Conservation (phyloP, 2,329 filamentous ascomycete genomes). For the Hymenoscyphus infarciens region DNA sequence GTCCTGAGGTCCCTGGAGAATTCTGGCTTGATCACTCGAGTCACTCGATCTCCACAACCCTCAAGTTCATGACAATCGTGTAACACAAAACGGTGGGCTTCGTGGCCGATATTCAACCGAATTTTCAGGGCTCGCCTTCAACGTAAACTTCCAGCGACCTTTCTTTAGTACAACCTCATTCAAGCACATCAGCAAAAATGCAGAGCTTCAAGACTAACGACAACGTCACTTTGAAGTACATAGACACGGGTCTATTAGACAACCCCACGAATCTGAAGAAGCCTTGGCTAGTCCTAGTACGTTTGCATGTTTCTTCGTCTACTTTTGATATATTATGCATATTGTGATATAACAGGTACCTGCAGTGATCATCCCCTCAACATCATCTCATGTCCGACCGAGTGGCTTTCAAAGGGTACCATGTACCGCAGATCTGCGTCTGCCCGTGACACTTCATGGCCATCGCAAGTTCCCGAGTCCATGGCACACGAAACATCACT, state of each 20-base stretch:
- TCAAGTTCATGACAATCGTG: no score
- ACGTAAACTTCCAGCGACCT: background rate
- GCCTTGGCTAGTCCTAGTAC: slow-evolving; percentile 26
- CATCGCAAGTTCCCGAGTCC: background rate
- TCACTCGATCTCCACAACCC: no score
- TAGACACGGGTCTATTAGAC: slow-evolving; percentile 23
- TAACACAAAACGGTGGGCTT: no score
- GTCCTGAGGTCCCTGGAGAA: no score
- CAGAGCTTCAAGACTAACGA: slow-evolving; percentile 27
- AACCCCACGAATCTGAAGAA: slow-evolving; percentile 11
- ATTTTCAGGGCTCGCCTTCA: background rate
- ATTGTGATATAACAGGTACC: background rate
- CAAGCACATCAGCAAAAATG: slow-evolving; percentile 12
- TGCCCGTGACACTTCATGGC: background rate
- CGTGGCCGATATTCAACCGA: no score
- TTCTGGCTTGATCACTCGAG: no score
- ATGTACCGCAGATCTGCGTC: background rate
- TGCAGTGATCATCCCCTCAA: background rate
- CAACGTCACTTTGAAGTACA: slow-evolving; percentile 23
- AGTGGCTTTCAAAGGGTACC: background rate
- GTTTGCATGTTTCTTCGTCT: slow-evolving; percentile 12
- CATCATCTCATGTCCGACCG: background rate
- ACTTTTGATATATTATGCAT: slow-evolving; percentile 2
- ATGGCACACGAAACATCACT: background rate
- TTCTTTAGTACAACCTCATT: background rate